Conservation (phyloP, 1,284 basidiomycete genomes). For the Ustilago bromivora region DNA sequence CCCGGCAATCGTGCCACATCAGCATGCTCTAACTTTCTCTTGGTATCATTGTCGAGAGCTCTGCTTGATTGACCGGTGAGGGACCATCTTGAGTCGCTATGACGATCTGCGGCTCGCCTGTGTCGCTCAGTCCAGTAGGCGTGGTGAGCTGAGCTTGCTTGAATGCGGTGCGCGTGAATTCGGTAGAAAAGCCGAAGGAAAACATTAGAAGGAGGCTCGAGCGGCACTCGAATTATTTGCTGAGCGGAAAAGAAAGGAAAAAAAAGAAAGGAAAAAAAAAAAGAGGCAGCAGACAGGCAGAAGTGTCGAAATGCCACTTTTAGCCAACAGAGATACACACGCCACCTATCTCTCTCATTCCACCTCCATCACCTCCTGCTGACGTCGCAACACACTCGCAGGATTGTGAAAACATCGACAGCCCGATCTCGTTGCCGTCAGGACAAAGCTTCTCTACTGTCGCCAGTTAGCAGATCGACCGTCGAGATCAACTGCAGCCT, state of each 20-base stretch:
- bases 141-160: not conserved
- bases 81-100: not conserved
- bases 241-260: not conserved
- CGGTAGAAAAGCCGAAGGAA: conserved; percentile 2
- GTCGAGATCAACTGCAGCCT: not conserved
- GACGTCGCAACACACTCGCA: not conserved
- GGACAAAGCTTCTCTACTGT: not conserved
- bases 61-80: no score
- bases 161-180: conserved; percentile 8
- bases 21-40: not conserved
- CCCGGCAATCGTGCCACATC: conserved; percentile 3
- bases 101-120: not conserved
- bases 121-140: not conserved
- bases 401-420: no score
- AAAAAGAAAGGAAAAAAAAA: not conserved
- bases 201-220: conserved; percentile 7
- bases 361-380: not conserved
- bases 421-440: no score
- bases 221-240: not conserved
- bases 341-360: not conserved
- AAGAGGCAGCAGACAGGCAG: not conserved
- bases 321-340: no score
- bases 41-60: not conserved
- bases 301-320: not conserved
- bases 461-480: not conserved